Conservation (phyloP, 257 asterid genomes). For the Jacaranda copaia region DNA sequence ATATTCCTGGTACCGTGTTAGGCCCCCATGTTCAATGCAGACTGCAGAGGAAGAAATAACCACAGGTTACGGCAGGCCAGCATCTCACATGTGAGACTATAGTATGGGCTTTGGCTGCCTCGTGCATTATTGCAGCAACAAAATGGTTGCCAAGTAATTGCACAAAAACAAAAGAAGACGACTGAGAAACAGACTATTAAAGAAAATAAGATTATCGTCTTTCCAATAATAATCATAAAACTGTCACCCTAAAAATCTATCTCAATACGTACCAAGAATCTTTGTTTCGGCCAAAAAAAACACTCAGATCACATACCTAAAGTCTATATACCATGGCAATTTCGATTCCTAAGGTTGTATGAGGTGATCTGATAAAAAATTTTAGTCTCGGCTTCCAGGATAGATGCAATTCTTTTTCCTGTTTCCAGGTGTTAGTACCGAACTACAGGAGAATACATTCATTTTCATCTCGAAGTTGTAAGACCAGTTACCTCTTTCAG, state of each 20-base stretch:
- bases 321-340: not conserved
- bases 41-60: not conserved
- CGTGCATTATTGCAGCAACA: not conserved
- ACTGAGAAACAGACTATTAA: not conserved
- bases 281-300: conserved; percentile 6
- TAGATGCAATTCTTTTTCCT: conserved; percentile 9
- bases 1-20: not conserved
- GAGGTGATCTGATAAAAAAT: not conserved
- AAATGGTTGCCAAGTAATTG: not conserved
- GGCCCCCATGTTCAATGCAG: conserved; percentile 21
- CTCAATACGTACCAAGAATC: conserved; percentile 21
- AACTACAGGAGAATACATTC: not conserved
- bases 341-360: not conserved
- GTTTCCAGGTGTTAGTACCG: not conserved
- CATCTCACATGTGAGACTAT: conserved; percentile 26
- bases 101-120: conserved; percentile 10
- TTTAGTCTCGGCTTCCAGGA: not conserved
- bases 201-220: not conserved
- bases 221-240: conserved; percentile 15
- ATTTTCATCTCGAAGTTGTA: not conserved
- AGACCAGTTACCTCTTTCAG: not conserved
- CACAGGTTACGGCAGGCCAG: not conserved
- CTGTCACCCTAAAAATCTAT: not conserved
- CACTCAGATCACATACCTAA: conserved; percentile 3
- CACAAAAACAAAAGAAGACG: not conserved